These are phyloP conservation scores for Arthrobotrys iridis DNA, from an alignment of 2,329 filamentous ascomycete genomes.

Conservation along the genomic window DNA sequence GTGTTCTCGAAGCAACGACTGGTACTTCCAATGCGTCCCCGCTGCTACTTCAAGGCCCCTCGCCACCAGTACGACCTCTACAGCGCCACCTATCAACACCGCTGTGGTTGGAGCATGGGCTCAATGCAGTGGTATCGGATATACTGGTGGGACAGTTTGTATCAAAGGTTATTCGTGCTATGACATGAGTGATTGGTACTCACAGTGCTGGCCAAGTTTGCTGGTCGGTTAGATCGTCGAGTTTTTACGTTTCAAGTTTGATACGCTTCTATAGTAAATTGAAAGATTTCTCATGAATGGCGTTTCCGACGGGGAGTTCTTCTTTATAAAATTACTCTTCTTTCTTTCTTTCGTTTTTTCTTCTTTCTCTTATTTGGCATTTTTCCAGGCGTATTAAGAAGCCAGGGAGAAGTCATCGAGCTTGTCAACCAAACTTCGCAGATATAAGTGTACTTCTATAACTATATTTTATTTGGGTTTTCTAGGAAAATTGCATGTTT, in stretches of 20 bases:
- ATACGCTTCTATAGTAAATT: background rate
- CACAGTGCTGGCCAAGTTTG: constrained; percentile 4
- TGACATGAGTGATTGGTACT: constrained; percentile 9
- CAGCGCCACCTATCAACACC: constrained; percentile 8
- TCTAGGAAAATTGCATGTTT: no score
- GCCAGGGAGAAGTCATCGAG: no score
- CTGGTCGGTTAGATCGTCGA: no score
- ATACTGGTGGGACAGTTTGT: constrained; percentile 53
- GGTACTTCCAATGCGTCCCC: background rate
- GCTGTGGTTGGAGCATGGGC: constrained; percentile 38
- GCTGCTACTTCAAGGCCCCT: constrained; percentile 10
- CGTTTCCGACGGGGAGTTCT: no score
- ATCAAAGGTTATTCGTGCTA: constrained; percentile 33
- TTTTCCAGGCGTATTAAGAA: no score
- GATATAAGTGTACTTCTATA: no score
- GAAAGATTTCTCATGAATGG: background rate
- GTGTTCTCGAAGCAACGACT: background rate
- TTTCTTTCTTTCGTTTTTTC: no score
- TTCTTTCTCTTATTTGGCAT: no score
- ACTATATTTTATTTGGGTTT: no score
- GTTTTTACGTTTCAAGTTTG: no score
- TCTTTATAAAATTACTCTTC: no score
- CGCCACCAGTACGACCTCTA: background rate
- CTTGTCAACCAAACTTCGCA: no score
- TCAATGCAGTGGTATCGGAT: constrained; percentile 54